Conservation (phyloP, 306 rosid genomes). For the Acmispon strigosus region DNA sequence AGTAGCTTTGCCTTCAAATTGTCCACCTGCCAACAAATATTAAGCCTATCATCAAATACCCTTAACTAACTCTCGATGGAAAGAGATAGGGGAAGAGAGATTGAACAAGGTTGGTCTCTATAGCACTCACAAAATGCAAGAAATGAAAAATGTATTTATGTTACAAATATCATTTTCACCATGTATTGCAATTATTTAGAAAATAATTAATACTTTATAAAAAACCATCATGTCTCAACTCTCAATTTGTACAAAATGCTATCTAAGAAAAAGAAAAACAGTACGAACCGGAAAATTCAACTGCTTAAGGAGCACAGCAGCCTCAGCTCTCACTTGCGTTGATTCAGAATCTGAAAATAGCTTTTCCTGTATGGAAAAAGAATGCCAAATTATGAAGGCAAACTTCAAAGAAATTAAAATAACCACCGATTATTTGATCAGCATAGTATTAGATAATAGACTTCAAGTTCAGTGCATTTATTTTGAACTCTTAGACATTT, state of each 20-base stretch:
- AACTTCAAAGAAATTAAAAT: not conserved
- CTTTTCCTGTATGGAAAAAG: conserved; percentile 47
- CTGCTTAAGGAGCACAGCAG: conserved; percentile 82
- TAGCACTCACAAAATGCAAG: conserved; percentile 10
- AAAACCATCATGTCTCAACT: not conserved
- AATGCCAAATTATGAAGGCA: conserved; percentile 20
- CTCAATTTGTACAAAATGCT: not conserved
- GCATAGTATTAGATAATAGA: not conserved
- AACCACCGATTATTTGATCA: not conserved
- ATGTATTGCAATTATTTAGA: not conserved
- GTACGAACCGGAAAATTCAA: conserved; percentile 67
- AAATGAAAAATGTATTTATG: not conserved
- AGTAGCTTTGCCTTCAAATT: conserved; percentile 62
- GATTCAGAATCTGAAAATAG: conserved; percentile 83
- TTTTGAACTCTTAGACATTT: not conserved
- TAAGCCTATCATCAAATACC: conserved; percentile 15
- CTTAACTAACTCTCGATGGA: not conserved
- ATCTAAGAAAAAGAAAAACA: not conserved
- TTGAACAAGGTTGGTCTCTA: not conserved
- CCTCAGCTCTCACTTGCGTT: conserved; percentile 88
- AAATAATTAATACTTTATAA: not conserved
- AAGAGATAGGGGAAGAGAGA: not conserved
- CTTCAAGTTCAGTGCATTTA: not conserved
- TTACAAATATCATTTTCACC: not conserved
- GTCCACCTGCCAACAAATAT: conserved; percentile 54